Evolutionary conservation across 331 rosid genomes (phyloP).

Genomic region (Acacia pycnantha): DNA sequence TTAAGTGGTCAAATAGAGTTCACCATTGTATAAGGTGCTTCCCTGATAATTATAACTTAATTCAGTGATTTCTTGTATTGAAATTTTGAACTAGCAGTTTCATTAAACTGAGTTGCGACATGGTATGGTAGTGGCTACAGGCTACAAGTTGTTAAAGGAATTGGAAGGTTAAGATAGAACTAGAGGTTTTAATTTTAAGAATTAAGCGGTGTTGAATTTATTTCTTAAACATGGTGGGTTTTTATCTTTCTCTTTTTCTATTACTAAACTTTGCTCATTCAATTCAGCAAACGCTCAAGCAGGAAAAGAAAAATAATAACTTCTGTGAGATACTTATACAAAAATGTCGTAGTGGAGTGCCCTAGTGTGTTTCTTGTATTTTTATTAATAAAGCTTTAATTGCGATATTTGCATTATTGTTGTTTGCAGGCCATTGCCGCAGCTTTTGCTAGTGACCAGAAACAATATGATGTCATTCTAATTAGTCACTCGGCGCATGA

Average conservation of each 20-base stretch:
- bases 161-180: not conserved
- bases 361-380: not conserved
- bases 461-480: slow-evolving; percentile 54
- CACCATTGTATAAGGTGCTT: not conserved
- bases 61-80: not conserved
- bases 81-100: not conserved
- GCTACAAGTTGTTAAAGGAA: not conserved
- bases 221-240: not conserved
- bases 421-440: slow-evolving; percentile 75
- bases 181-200: not conserved
- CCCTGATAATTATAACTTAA: not conserved
- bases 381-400: not conserved
- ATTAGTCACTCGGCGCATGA: slow-evolving; percentile 69
- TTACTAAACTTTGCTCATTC: not conserved
- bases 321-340: not conserved
- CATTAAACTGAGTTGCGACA: not conserved
- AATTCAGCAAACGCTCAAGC: not conserved
- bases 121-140: not conserved
- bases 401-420: not conserved
- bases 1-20: not conserved
- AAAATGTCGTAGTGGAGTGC: not conserved
- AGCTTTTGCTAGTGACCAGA: slow-evolving; percentile 70
- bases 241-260: not conserved
- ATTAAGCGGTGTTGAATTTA: not conserved
- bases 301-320: not conserved